Base-by-base conservation (phyloP, 1,139 yeast species). In the Kodamaea derodonti region DNA sequence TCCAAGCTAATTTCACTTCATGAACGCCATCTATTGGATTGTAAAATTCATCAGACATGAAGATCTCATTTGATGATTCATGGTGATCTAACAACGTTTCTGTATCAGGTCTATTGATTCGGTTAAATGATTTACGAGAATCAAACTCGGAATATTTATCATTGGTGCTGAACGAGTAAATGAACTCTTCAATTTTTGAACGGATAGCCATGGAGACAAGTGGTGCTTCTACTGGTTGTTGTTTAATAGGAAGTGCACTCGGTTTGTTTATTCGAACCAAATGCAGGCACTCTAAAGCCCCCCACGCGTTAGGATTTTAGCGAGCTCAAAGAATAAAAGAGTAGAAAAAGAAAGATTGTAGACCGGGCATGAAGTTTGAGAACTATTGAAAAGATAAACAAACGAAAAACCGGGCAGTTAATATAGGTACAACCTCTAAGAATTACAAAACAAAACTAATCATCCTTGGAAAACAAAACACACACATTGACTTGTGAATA, bases 141-240 rank as follows among this genome's bases (percentile, higher is more conserved):
- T 77, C 75, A 50, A 67, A 81, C 43, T 80, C 87, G 0, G 87
- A 80, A 51, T 81, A 81, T 49, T 81, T 78, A 49, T 81, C 87
- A 39, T 69, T 73, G 4, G 87, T 78, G 34, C 78, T 75, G 38
- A 80, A 58, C 13, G 83, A 74, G 54, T 82, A 82, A n/a, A 80
- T 56, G 49, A 80, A 65, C 56, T 80, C 83, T 49, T 72, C 71
- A 32, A 69, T 32, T 42, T 47, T 54, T 41, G 58, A 57, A 20
- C 61, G 48, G 26, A 66, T 45, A 36, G 51, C 56, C 72, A 67
- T 64, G 14, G n/a, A n/a, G n/a, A 9, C 24, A 20, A 20, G 24
- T 20, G 25, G 22, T 24, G 29, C 24, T 20, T 20, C 11, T 26
- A 13, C 10, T 27, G 15, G 9, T 9, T 17, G 28, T 11, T 27